These are phyloP conservation scores for Pseudopithomyces maydicus DNA, from an alignment of 2,329 filamentous ascomycete species.

Conservation along the genomic window DNA sequence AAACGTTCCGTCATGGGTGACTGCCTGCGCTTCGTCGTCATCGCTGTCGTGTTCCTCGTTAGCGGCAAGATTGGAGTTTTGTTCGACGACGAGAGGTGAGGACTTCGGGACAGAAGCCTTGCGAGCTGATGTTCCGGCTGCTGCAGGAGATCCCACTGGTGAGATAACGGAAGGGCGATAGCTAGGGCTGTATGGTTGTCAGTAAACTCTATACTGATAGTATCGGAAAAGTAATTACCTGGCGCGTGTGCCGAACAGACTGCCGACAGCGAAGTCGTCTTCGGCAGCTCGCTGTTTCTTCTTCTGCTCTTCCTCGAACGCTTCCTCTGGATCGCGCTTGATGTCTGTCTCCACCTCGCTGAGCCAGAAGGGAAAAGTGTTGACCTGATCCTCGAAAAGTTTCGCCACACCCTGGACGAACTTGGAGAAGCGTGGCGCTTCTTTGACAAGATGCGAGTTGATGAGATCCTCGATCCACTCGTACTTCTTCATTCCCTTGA, in stretches of 20 bases:
- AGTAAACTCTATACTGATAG: background rate
- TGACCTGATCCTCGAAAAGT: constrained; percentile 88
- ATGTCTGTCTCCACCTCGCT: constrained; percentile 92
- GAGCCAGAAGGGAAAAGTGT: constrained; percentile 95
- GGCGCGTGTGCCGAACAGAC: constrained; percentile 67
- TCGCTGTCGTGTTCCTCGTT: constrained; percentile 56
- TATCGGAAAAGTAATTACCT: constrained; percentile 9
- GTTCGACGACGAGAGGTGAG: constrained; percentile 21
- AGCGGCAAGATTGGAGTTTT: constrained; percentile 37
- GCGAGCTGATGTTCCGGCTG: constrained; percentile 23
- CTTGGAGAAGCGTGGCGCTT: constrained; percentile 90
- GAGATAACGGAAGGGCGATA: constrained; percentile 68
- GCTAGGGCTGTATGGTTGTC: constrained; percentile 23
- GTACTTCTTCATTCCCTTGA: constrained; percentile 71
- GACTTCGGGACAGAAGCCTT: constrained; percentile 26
- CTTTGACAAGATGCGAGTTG: constrained; percentile 88
- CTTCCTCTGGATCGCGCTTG: constrained; percentile 85
- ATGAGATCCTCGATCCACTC: constrained; percentile 93
- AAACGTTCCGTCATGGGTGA: constrained; percentile 30
- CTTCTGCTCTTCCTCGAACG: constrained; percentile 90
- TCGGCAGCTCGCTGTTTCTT: constrained; percentile 79
- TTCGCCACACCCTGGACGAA: constrained; percentile 92
- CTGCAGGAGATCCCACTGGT: constrained; percentile 66
- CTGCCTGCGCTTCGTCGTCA: constrained; percentile 51
- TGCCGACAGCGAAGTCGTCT: constrained; percentile 88